Evolutionary conservation across 83 land plant genomes (phyloP), one percentile per base, ranked within the genome.

Genomic region (Thuja plicata): DNA sequence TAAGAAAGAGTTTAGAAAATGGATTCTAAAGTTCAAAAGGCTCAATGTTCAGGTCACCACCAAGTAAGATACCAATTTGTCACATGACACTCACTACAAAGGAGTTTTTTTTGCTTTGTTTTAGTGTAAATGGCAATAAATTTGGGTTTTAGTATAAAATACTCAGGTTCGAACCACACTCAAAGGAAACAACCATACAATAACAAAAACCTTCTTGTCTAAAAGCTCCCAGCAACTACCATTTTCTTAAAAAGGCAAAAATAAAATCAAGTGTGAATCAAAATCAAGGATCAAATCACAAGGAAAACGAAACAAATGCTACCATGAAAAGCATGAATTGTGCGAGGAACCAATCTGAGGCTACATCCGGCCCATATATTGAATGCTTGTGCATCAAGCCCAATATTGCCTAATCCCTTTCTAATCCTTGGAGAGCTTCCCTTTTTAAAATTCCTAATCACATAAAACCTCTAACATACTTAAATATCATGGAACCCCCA

Each of bases 251-350:
- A 21, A 60, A 60, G 17, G 82, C 41, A 78, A 17, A 78, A 78
- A 78, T 38, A 34, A 60, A 60, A 60, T 78, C 8, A 78, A 38
- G 0, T 15, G 41, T 17, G 27, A 10, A 27, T 77, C 12, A 78
- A 78, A 35, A 17, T 35, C 7, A 19, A 78, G 35, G 19, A 57
- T 19, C 27, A 19, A 60, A 60, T 19, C 8, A 21, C 8, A 24
- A 40, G 46, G 8, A 41, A 41, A 38, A 24, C 1, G 9, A 79
- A 40, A 11, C n/a, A 79, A 40, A 40, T 79, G 46, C 35, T 90
- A 95, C 96, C 92, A 95, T 37, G 87, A 95, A 89, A 89, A 91
- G 91, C 50, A 92, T 57, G 91, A 95, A 91, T 32, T 90, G 32
- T 10, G 95, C 92, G 62, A 93, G 90, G 70, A 95, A 95, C 13